These are phyloP conservation scores for Epichloe bromicola DNA, from an alignment of 2,329 filamentous ascomycete genomes.

Conservation along the genomic window DNA sequence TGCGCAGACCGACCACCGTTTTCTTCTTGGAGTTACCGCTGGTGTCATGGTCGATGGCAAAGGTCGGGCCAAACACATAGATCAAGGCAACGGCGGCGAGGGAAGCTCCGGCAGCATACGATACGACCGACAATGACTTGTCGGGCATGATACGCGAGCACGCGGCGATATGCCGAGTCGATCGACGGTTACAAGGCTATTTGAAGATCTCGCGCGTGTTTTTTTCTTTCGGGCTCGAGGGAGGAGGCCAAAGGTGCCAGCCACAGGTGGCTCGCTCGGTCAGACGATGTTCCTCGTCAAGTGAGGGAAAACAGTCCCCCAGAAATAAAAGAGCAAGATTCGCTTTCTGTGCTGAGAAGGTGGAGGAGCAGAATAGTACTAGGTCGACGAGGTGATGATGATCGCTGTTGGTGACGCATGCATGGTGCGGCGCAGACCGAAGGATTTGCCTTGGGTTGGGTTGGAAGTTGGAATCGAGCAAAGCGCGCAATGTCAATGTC, in stretches of 20 bases:
- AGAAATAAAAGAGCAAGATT: no score
- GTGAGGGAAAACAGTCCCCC: no score
- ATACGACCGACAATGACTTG: conserved; percentile 39
- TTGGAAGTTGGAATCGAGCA: background rate
- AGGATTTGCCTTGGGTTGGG: background rate
- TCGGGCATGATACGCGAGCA: conserved; percentile 19
- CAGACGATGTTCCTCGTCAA: no score
- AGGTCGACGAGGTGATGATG: background rate
- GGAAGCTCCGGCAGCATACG: conserved; percentile 89
- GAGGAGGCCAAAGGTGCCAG: no score
- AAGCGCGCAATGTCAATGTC: no score
- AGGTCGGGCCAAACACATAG: conserved; percentile 97
- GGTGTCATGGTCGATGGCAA: conserved; percentile 77
- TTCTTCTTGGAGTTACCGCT: conserved; percentile 55
- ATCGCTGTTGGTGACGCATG: background rate
- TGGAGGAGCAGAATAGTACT: background rate
- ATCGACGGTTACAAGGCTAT: background rate
- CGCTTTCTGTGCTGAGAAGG: background rate
- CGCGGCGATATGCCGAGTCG: conserved; percentile 4
- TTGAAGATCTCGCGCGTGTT: background rate
- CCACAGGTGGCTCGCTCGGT: no score
- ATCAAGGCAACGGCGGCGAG: conserved; percentile 89
- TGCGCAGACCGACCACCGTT: conserved; percentile 75
- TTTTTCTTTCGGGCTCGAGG: background rate
- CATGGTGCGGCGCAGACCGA: conserved; percentile 1